These are phyloP conservation scores for Salix suchowensis DNA, from an alignment of 345 rosid species.

Conservation along the genomic window DNA sequence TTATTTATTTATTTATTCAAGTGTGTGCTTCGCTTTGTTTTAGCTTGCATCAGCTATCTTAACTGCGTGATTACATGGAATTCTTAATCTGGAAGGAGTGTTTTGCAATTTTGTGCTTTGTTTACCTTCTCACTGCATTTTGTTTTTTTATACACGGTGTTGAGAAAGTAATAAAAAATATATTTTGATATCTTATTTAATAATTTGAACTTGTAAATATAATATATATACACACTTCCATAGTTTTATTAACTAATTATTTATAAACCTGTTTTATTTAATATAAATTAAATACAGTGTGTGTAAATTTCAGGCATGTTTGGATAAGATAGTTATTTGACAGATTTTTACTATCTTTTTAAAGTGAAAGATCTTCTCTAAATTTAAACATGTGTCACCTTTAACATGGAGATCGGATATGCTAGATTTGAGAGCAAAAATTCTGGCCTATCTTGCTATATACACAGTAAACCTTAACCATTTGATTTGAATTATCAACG, in stretches of 20 bases:
- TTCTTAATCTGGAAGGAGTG: neutral
- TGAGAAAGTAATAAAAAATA: too few species aligned
- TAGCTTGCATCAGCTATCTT: neutral
- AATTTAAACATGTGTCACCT: neutral
- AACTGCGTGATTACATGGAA: neutral
- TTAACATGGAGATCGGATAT: neutral
- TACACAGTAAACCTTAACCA: neutral
- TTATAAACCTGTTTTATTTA: too few species aligned
- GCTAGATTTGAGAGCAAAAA: neutral
- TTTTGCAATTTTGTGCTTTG: neutral
- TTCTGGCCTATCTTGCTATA: too few species aligned
- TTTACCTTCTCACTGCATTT: neutral
- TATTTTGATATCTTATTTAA: too few species aligned
- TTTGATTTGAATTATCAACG: neutral
- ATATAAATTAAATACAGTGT: too few species aligned
- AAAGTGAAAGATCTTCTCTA: too few species aligned
- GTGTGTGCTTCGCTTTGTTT: neutral
- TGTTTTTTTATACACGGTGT: neutral
- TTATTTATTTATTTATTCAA: too few species aligned
- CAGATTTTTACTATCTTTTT: neutral
- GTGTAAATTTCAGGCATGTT: too few species aligned
- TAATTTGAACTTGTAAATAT: too few species aligned
- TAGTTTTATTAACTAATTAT: too few species aligned
- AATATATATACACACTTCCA: too few species aligned
- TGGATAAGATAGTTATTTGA: too few species aligned